Conservation (phyloP, 768 basidiomycete genomes). For the Lactarius tabidus region DNA sequence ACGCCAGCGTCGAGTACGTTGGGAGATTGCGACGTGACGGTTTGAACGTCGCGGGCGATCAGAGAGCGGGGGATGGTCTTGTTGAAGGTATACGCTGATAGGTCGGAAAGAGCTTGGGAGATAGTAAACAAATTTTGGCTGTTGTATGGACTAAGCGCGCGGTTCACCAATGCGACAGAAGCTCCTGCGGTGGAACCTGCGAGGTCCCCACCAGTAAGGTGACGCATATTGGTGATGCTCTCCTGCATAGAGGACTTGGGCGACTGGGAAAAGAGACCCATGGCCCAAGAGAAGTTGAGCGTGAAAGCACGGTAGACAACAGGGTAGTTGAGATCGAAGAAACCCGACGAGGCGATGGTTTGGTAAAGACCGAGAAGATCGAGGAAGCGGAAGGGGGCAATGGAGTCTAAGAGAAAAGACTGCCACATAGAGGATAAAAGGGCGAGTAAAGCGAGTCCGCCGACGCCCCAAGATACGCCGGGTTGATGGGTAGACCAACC, state of each 20-base stretch:
- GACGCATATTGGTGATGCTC: slow-evolving; percentile 79
- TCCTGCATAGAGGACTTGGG: slow-evolving; percentile 58
- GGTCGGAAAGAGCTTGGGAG: slow-evolving; percentile 25
- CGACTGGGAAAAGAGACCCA: slow-evolving; percentile 64
- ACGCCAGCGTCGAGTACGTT: slow-evolving; percentile 77
- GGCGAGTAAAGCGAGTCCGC: slow-evolving; percentile 58
- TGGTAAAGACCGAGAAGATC: slow-evolving; percentile 84
- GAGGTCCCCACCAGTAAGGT: slow-evolving; percentile 74
- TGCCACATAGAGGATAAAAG: slow-evolving; percentile 51
- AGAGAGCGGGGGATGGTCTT: slow-evolving; percentile 6
- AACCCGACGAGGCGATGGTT: slow-evolving; percentile 70
- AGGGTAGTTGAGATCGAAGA: slow-evolving; percentile 87
- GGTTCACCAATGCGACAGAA: slow-evolving; percentile 73
- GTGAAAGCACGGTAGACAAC: slow-evolving; percentile 75
- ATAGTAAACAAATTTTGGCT: slow-evolving; percentile 14
- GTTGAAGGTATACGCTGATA: slow-evolving; percentile 1
- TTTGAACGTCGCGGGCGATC: slow-evolving; percentile 46
- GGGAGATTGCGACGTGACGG: slow-evolving; percentile 56
- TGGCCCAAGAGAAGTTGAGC: slow-evolving; percentile 85
- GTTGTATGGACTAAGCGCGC: slow-evolving; percentile 79
- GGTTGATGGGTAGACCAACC: slow-evolving; percentile 77
- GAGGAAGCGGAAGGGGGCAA: slow-evolving; percentile 72
- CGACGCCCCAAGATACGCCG: slow-evolving; percentile 76
- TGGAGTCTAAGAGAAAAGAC: slow-evolving; percentile 50
- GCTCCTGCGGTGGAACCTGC: slow-evolving; percentile 55